phyloP scores from a whole-genome alignment of 2,329 filamentous ascomycete species.

The Alternaria brassicicola region DNA sequence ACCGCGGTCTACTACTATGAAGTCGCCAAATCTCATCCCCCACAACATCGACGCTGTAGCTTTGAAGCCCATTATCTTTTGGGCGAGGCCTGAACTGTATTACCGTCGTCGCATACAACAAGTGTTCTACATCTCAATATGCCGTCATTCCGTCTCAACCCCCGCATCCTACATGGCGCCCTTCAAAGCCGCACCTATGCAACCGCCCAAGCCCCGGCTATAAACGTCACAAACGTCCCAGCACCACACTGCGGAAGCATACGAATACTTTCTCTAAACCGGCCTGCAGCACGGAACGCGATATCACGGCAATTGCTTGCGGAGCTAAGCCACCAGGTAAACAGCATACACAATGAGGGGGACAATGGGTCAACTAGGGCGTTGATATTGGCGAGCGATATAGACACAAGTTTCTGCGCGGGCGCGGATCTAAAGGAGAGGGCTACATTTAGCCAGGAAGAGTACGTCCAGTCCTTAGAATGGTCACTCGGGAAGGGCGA shows the following conservation, averaged over 20 bases:
- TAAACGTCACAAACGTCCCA: constrained; percentile 76
- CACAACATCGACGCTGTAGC: background rate
- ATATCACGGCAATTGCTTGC: constrained; percentile 80
- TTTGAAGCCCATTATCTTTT: background rate
- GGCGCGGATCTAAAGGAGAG: constrained; percentile 95
- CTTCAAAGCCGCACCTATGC: constrained; percentile 47
- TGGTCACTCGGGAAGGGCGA: background rate
- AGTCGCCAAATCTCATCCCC: constrained; percentile 1
- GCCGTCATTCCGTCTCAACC: constrained; percentile 30
- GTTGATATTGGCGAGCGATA: constrained; percentile 80
- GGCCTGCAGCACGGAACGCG: constrained; percentile 85
- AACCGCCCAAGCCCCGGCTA: constrained; percentile 57
- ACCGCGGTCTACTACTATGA: constrained; percentile 16
- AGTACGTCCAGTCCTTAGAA: constrained; percentile 62
- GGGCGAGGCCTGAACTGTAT: background rate
- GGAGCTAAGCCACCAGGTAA: constrained; percentile 73
- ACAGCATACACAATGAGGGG: constrained; percentile 68
- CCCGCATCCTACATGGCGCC: constrained; percentile 29
- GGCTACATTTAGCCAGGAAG: constrained; percentile 72
- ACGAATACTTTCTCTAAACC: constrained; percentile 85
- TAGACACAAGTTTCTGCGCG: constrained; percentile 89
- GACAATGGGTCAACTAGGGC: constrained; percentile 71
- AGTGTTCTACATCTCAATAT: constrained; percentile 19
- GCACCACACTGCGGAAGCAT: constrained; percentile 83
- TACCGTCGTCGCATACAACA: background rate